Conservation (phyloP, 192 early-diverging fungal species). For the Coemansia furcata region DNA sequence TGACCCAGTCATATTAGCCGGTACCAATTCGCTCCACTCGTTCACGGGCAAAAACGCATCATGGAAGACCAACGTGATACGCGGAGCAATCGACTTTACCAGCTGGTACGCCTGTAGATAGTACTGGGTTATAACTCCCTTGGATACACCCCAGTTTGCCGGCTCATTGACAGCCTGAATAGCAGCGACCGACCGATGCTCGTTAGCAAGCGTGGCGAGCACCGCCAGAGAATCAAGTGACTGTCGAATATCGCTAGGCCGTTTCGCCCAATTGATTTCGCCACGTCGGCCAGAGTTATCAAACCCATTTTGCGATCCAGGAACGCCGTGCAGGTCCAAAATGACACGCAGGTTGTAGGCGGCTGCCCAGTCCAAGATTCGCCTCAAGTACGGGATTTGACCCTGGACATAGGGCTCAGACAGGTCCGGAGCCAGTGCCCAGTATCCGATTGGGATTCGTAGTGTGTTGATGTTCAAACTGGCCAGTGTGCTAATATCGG, state of each 20-base stretch:
- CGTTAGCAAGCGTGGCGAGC: constrained; percentile 38
- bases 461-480: constrained; percentile 63
- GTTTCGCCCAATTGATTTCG: constrained; percentile 44
- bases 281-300: constrained; percentile 52
- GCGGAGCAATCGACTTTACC: constrained; percentile 37
- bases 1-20: constrained; percentile 29
- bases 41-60: constrained; percentile 45
- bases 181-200: constrained; percentile 25
- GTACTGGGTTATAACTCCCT: constrained; percentile 29
- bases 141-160: constrained; percentile 51
- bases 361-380: constrained; percentile 60
- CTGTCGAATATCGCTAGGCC: constrained; percentile 16
- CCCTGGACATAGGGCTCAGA: constrained; percentile 64
- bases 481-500: constrained; percentile 57
- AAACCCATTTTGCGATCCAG: constrained; percentile 73
- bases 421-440: constrained; percentile 57
- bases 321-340: constrained; percentile 67
- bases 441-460: constrained; percentile 69
- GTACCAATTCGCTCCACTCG: constrained; percentile 40
- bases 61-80: constrained; percentile 31
- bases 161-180: constrained; percentile 55
- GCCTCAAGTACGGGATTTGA: constrained; percentile 55
- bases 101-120: constrained; percentile 34
- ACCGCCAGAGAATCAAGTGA: constrained; percentile 30
- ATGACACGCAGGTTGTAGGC: constrained; percentile 65